A percentile compares a stretch with the other conserved stretches of the same genome.
Evolutionary conservation across 768 basidiomycete species (phyloP).

Genomic region (Sarcodon sp.): DNA sequence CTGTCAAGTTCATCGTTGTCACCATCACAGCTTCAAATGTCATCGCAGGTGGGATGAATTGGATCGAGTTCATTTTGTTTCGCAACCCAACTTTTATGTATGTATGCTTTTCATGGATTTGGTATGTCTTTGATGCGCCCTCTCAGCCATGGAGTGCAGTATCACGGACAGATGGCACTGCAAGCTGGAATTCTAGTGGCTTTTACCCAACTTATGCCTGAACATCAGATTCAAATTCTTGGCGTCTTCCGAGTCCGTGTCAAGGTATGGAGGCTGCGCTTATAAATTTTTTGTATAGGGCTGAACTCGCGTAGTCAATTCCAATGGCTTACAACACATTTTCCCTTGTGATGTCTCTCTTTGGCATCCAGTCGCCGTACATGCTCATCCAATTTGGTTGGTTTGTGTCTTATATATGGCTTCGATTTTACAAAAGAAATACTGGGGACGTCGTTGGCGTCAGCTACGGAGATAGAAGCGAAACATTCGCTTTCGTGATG

Average conservation of each 20-base stretch:
- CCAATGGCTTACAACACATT: conserved; percentile 93
- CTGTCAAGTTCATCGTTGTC: conserved; percentile 72
- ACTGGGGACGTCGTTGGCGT: conserved; percentile 45
- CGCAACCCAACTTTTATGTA: conserved; percentile 70
- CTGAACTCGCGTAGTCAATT: conserved; percentile 40
- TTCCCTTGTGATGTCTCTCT: conserved; percentile 71
- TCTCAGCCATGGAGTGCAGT: conserved; percentile 71
- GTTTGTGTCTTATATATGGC: conserved; percentile 91
- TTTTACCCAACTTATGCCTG: conserved; percentile 95
- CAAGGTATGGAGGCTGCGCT: conserved; percentile 40
- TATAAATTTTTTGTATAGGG: background rate
- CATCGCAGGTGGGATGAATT: conserved; percentile 80
- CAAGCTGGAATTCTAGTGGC: conserved; percentile 87
- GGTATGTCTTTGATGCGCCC: conserved; percentile 2
- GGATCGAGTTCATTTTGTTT: conserved; percentile 72
- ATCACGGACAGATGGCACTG: conserved; percentile 88
- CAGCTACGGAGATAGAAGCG: conserved; percentile 88
- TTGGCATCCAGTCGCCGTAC: conserved; percentile 83
- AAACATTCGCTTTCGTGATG: conserved; percentile 87
- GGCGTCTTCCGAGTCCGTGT: conserved; percentile 78
- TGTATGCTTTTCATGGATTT: conserved; percentile 16
- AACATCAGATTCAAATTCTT: conserved; percentile 92
- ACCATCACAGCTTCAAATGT: conserved; percentile 74
- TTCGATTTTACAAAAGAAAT: conserved; percentile 94
- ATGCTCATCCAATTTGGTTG: conserved; percentile 98